Evolutionary conservation across 2,329 filamentous ascomycete species (phyloP).

Genomic region (Dactylellina drechsleri): DNA sequence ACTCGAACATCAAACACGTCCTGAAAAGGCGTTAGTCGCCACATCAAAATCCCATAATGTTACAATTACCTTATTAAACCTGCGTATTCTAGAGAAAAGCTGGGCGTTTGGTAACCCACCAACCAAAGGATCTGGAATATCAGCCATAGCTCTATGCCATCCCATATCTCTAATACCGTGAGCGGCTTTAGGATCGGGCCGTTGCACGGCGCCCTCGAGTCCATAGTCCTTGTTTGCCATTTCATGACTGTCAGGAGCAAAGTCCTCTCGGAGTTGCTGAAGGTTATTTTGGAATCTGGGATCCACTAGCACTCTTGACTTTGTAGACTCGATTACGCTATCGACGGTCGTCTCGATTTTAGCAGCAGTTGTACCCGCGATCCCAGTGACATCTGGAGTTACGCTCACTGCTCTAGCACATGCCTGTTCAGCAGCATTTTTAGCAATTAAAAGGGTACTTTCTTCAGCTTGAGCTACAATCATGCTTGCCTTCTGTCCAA

Average conservation of each 20-base stretch:
- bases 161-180: slow-evolving; percentile 66
- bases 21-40: slow-evolving; percentile 66
- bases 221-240: slow-evolving; percentile 5
- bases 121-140: slow-evolving; percentile 68
- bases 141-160: slow-evolving; percentile 67
- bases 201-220: not conserved
- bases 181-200: too few relatives aligned
- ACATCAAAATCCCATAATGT: not conserved
- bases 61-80: slow-evolving; percentile 70
- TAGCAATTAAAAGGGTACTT: too few relatives aligned
- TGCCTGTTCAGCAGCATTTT: too few relatives aligned
- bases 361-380: too few relatives aligned
- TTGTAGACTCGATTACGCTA: too few relatives aligned
- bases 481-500: too few relatives aligned
- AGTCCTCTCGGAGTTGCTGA: not conserved
- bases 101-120: slow-evolving; percentile 71
- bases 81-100: slow-evolving; percentile 71
- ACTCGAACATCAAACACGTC: slow-evolving; percentile 75
- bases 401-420: too few relatives aligned
- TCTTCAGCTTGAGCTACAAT: too few relatives aligned
- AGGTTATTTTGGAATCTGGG: not conserved
- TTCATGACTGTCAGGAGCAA: slow-evolving; percentile 9
- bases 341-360: too few relatives aligned
- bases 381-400: too few relatives aligned
- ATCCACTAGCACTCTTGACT: too few relatives aligned